These are phyloP conservation scores for Sporobolomyces phaffii DNA, from an alignment of 768 basidiomycete genomes.

Conservation along the genomic window DNA sequence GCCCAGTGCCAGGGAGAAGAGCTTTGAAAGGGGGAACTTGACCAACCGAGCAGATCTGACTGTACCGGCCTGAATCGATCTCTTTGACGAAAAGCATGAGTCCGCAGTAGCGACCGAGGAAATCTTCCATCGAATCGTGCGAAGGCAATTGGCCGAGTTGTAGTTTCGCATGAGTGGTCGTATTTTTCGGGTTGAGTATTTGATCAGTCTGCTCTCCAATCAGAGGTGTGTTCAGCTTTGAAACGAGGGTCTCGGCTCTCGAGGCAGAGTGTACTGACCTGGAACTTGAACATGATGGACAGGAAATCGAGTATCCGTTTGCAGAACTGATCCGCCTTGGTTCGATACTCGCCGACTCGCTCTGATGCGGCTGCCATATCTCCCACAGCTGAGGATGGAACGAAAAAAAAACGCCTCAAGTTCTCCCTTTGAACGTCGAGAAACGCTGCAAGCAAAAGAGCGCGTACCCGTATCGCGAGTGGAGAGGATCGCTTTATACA, in stretches of 20 bases:
- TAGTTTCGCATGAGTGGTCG: neutral
- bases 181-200: constrained; percentile 47
- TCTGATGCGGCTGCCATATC: constrained; percentile 99
- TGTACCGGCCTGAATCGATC: constrained; percentile 85
- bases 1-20: too few relatives aligned
- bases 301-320: constrained; percentile 84
- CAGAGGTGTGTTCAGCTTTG: too few relatives aligned
- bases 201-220: constrained; percentile 29
- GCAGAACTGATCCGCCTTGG: constrained; percentile 85
- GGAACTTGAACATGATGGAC: constrained; percentile 82
- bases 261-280: constrained; percentile 53
- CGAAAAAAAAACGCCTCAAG: neutral
- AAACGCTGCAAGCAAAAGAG: neutral
- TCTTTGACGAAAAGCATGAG: constrained; percentile 88
- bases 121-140: constrained; percentile 70
- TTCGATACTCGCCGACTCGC: constrained; percentile 79
- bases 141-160: constrained; percentile 45
- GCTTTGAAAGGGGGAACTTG: neutral
- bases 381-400: constrained; percentile 44
- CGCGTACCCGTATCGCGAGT: constrained; percentile 73
- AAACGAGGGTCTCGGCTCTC: too few relatives aligned
- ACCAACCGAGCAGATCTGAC: constrained; percentile 80
- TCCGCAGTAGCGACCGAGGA: constrained; percentile 81
- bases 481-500: constrained; percentile 93
- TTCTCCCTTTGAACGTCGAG: neutral